Evolutionary conservation across 306 rosid genomes (phyloP).

Genomic region (Vigna unguiculata): DNA sequence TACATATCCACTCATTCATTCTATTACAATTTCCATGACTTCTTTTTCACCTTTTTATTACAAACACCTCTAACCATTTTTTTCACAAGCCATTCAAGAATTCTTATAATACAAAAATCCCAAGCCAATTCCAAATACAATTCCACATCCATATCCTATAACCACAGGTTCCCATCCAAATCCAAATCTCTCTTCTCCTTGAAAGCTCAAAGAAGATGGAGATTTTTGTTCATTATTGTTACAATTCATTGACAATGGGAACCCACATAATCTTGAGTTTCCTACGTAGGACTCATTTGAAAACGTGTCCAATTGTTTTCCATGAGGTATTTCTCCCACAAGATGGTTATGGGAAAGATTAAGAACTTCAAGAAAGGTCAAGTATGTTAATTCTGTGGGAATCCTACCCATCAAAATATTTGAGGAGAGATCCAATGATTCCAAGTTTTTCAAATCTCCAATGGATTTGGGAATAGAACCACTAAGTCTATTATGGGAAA

Average conservation of each 20-base stretch:
- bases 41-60: neutral
- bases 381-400: conserved; percentile 33
- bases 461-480: conserved; percentile 48
- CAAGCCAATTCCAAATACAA: conserved; percentile 34
- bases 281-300: conserved; percentile 39
- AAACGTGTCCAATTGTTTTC: conserved; percentile 53
- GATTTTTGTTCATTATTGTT: neutral
- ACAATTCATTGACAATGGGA: conserved; percentile 42
- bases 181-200: conserved; percentile 8
- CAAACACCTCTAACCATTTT: no score
- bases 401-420: conserved; percentile 26
- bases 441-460: conserved; percentile 38
- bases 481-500: conserved; percentile 44
- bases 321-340: conserved; percentile 46
- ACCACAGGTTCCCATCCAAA: conserved; percentile 50
- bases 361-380: conserved; percentile 25
- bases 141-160: conserved; percentile 53
- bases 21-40: no score
- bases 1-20: no score
- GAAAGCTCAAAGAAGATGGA: neutral
- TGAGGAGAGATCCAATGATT: conserved; percentile 54
- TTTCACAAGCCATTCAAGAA: no score
- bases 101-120: conserved; percentile 38
- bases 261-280: conserved; percentile 46
- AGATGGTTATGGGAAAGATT: conserved; percentile 46